These are phyloP conservation scores for Adansonia madagascariensis DNA, from an alignment of 441 rosid genomes.

Conservation along the genomic window DNA sequence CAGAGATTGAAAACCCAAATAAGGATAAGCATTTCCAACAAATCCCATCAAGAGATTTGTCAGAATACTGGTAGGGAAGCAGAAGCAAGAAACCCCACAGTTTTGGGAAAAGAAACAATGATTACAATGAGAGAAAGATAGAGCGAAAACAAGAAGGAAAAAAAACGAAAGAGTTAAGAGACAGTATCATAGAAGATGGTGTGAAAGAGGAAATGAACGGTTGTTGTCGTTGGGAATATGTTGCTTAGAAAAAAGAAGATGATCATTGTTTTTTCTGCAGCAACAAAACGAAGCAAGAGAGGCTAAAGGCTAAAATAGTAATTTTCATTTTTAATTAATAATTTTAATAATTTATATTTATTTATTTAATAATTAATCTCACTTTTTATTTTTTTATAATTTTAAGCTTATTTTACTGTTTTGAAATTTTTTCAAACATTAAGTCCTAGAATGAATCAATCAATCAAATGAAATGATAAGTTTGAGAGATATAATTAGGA, in stretches of 20 bases:
- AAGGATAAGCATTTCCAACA: constrained; percentile 23
- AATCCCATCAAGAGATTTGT: constrained; percentile 27
- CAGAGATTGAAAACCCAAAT: constrained; percentile 26
- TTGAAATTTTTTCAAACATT: no score
- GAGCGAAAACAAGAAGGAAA: constrained; percentile 32
- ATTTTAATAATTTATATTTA: no score
- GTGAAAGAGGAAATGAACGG: constrained; percentile 15
- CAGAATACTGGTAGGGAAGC: constrained; percentile 24
- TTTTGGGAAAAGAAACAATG: constrained; percentile 16
- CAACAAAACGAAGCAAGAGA: background rate
- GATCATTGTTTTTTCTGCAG: background rate
- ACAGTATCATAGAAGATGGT: constrained; percentile 34
- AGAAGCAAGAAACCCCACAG: constrained; percentile 22
- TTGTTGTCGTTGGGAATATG: constrained; percentile 8
- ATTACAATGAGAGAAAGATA: constrained; percentile 20
- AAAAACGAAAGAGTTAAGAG: constrained; percentile 26
- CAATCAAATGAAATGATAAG: background rate
- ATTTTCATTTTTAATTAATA: no score
- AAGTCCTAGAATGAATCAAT: background rate
- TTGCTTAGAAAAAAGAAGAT: background rate
- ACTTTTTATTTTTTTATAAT: no score
- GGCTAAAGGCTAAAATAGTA: background rate
- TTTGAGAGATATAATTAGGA: background rate
- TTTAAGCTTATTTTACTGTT: no score
- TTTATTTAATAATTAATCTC: no score